Evolutionary conservation across 2,329 filamentous ascomycete species (phyloP).

Genomic region (Thielaviopsis populi): DNA sequence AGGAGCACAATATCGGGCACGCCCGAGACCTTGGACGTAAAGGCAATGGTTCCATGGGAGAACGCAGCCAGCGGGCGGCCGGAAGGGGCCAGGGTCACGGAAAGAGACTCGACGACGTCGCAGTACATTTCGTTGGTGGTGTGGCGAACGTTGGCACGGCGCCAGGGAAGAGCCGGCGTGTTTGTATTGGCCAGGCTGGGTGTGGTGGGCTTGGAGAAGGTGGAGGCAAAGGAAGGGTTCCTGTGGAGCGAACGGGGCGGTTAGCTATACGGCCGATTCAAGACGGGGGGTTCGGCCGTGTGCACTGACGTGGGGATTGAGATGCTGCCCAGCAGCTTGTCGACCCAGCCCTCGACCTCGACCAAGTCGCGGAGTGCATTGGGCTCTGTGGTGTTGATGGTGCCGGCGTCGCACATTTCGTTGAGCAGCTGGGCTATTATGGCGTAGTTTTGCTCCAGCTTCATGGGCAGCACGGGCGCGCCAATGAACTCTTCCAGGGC

Average conservation of each 20-base stretch:
- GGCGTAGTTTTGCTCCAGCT: constrained; percentile 84
- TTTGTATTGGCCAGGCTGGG: constrained; percentile 31
- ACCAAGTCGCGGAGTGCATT: constrained; percentile 86
- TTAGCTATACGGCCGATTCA: constrained; percentile 16
- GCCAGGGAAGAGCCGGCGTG: constrained; percentile 60
- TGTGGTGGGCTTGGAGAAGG: constrained; percentile 27
- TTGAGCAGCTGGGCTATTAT: constrained; percentile 81
- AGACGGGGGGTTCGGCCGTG: background rate
- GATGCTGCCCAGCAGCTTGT: constrained; percentile 76
- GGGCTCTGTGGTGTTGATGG: constrained; percentile 78
- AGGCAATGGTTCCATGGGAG: constrained; percentile 82
- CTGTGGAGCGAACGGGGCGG: constrained; percentile 20
- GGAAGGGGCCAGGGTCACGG: constrained; percentile 78
- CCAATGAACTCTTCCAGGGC: constrained; percentile 89
- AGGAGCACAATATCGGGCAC: constrained; percentile 78
- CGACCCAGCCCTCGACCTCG: constrained; percentile 79
- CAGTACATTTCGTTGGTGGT: constrained; percentile 96
- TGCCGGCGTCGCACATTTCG: constrained; percentile 92
- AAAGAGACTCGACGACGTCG: constrained; percentile 80
- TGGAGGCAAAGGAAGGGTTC: constrained; percentile 27
- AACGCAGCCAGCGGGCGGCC: constrained; percentile 76
- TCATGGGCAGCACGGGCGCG: constrained; percentile 66
- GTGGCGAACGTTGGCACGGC: constrained; percentile 79
- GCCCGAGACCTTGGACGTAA: constrained; percentile 88
- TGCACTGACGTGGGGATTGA: constrained; percentile 54